Evolutionary conservation across 2,329 filamentous ascomycete genomes (phyloP), one percentile per base, ranked within the genome.

Genomic region (Gyromitra esculenta): DNA sequence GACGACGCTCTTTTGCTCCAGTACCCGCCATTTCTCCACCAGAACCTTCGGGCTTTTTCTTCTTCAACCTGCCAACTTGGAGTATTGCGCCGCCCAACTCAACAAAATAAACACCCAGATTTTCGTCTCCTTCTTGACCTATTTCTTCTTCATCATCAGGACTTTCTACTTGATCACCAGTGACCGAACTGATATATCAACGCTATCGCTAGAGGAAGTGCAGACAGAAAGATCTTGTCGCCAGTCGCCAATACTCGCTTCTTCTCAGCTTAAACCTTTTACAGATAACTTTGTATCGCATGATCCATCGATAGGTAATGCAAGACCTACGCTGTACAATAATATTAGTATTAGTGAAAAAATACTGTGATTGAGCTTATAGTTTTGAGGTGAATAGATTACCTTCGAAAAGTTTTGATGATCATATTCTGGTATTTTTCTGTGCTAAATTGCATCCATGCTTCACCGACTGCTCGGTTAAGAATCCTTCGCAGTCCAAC

Each of bases 171-270:
- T n/a, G 50, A 6, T 52, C 50, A 5, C 2, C 18, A n/a, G n/a
- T 21, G 18, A 21, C 18, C 1, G 18, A 21, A 21, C 18, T 21
- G 18, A 21, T 21, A 21, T 21, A 21, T 21, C 18, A 21, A 21
- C 1, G 18, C 18, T 21, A 21, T 21, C 18, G 18, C 18, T 21
- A 21, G 18, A 21, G 18, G 18, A 21, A 1, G 18, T 21, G 1
- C 18, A 21, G 18, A 21, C 18, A 21, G 18, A 21, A 21, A 21
- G 50, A 8, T 52, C 50, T 25, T 52, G 21, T 5, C n/a, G 8
- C 57, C 57, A 71, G 15, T 71, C 43, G 1, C 67, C 45, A 41
- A 71, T 37, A 25, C 45, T 41, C n/a, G 63, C 37, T 39, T 45
- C 31, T n/a, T 31, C 43, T 2, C 48, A 41, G 39, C n/a, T 7